Conservation (phyloP, 1,139 yeast species). For the Pichia sp. region DNA sequence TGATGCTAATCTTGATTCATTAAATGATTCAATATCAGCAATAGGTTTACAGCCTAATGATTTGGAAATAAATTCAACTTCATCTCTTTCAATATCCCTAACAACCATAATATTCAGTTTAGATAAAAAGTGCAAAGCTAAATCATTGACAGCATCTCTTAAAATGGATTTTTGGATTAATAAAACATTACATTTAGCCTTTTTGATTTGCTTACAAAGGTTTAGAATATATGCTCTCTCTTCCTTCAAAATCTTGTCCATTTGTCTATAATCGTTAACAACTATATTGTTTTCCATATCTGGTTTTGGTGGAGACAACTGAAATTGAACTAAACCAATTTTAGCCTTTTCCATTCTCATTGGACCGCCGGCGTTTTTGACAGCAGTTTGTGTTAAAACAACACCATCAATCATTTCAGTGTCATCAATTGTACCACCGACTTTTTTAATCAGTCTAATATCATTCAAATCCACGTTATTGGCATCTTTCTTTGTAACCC, state of each 20-base stretch:
- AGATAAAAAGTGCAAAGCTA: conserved; percentile 89
- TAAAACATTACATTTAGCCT: conserved; percentile 92
- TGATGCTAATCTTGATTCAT: conserved; percentile 85
- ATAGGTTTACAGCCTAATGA: conserved; percentile 92
- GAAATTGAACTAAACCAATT: conserved; percentile 91
- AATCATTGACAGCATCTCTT: conserved; percentile 95
- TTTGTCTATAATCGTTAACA: conserved; percentile 95
- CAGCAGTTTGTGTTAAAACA: conserved; percentile 82
- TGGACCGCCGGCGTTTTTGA: conserved; percentile 95
- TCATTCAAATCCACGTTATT: conserved; percentile 79
- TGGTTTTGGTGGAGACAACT: conserved; percentile 97
- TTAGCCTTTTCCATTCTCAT: conserved; percentile 87
- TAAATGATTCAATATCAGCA: conserved; percentile 87
- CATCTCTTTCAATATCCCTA: conserved; percentile 95
- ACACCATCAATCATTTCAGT: conserved; percentile 91
- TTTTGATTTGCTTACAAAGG: conserved; percentile 92
- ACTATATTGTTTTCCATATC: conserved; percentile 97
- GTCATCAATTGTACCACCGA: conserved; percentile 97
- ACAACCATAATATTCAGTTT: conserved; percentile 90
- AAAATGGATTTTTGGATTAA: conserved; percentile 90
- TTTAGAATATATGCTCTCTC: conserved; percentile 92
- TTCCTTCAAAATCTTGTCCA: conserved; percentile 97
- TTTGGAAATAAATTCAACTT: conserved; percentile 86
- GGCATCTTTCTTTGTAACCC: conserved; percentile 39
- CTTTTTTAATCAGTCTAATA: conserved; percentile 82